phyloP scores from a whole-genome alignment of 2,329 filamentous ascomycete species.

The Diplocarpon mali region DNA sequence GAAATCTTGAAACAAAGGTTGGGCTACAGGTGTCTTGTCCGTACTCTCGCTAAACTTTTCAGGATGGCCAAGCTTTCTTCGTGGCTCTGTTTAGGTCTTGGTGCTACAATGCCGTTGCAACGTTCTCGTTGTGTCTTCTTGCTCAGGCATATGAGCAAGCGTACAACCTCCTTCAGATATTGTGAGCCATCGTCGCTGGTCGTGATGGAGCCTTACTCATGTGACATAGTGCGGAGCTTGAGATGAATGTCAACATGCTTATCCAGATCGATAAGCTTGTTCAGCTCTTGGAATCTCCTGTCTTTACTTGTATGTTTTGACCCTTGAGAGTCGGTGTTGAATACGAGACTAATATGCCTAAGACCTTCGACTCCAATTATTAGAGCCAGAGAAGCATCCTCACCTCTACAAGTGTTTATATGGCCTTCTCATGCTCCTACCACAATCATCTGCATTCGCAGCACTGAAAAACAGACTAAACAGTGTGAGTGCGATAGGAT shows the following conservation, averaged over 20 bases:
- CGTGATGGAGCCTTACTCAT: slow-evolving; percentile 17
- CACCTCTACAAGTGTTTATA: slow-evolving; percentile 97
- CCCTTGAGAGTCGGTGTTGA: not conserved
- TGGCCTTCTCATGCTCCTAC: slow-evolving; percentile 93
- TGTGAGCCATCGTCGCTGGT: slow-evolving; percentile 40
- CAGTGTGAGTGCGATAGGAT: slow-evolving; percentile 93
- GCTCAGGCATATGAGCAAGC: slow-evolving; percentile 98
- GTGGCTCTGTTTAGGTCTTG: slow-evolving; percentile 89
- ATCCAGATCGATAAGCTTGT: slow-evolving; percentile 99
- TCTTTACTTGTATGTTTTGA: slow-evolving; percentile 76
- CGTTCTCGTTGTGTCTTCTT: slow-evolving; percentile 88
- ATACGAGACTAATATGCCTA: slow-evolving; percentile 12
- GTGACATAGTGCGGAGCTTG: slow-evolving; percentile 68
- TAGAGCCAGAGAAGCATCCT: slow-evolving; percentile 91
- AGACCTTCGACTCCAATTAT: slow-evolving; percentile 88
- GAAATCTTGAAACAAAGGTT: slow-evolving; percentile 81
- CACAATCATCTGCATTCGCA: slow-evolving; percentile 93
- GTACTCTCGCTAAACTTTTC: slow-evolving; percentile 10
- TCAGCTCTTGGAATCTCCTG: slow-evolving; percentile 89
- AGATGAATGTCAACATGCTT: slow-evolving; percentile 97
- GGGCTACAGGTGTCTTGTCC: not conserved
- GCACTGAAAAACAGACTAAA: slow-evolving; percentile 94
- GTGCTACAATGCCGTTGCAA: slow-evolving; percentile 97
- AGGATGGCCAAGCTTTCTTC: slow-evolving; percentile 94
- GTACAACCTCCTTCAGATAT: slow-evolving; percentile 90